Evolutionary conservation across 495 filamentous ascomycete genomes (phyloP).

Genomic region (Aspergillus affinis): DNA sequence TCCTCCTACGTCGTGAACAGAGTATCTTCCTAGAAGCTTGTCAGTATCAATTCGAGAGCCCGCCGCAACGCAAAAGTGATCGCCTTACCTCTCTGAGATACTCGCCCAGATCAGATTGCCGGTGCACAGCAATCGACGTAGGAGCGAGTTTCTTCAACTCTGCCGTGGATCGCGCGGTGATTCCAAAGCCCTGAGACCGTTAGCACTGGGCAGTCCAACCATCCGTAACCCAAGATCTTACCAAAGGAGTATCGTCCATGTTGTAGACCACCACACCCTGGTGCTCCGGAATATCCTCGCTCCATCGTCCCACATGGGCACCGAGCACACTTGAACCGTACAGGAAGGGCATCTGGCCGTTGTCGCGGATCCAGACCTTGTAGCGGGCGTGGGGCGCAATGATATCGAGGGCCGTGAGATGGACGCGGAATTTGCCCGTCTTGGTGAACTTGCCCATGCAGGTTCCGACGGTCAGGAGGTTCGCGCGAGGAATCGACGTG

Average conservation of each 20-base stretch:
- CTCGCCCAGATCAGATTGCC: slow-evolving; percentile 88
- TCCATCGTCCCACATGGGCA: slow-evolving; percentile 87
- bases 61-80: background rate
- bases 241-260: slow-evolving; percentile 49
- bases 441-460: slow-evolving; percentile 91
- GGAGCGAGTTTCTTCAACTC: slow-evolving; percentile 82
- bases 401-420: slow-evolving; percentile 61
- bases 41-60: slow-evolving; percentile 7
- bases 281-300: slow-evolving; percentile 69
- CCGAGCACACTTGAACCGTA: slow-evolving; percentile 90
- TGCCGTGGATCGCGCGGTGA: slow-evolving; percentile 77
- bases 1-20: slow-evolving; percentile 40
- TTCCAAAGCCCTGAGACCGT: slow-evolving; percentile 58
- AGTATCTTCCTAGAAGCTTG: slow-evolving; percentile 41
- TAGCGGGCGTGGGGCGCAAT: slow-evolving; percentile 86
- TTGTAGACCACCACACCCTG: slow-evolving; percentile 41
- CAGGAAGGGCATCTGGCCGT: slow-evolving; percentile 89
- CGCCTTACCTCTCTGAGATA: slow-evolving; percentile 74
- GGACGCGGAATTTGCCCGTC: slow-evolving; percentile 69
- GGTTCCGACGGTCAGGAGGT: slow-evolving; percentile 80
- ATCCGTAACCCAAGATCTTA: slow-evolving; percentile 28
- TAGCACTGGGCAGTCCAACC: background rate
- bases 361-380: slow-evolving; percentile 92
- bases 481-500: slow-evolving; percentile 72
- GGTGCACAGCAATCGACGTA: slow-evolving; percentile 79